Base-by-base conservation (phyloP, 2,329 filamentous ascomycete genomes). In the Colletotrichum endophyticum region DNA sequence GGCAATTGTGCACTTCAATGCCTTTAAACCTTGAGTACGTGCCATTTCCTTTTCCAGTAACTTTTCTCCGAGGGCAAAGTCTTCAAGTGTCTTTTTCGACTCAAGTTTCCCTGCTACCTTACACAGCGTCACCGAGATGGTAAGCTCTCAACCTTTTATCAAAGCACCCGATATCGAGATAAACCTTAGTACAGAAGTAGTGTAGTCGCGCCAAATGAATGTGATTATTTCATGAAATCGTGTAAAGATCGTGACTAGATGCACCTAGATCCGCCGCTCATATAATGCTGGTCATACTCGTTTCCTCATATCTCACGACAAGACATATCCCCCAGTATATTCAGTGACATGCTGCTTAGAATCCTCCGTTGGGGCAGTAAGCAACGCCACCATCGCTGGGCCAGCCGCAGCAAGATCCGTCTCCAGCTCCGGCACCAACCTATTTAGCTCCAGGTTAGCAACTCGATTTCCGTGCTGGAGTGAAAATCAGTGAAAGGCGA, bases 381-480 rank as follows among this genome's bases (percentile, higher is more conserved):
- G 57, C 57, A 5, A 30, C 57, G 4, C 44, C 57, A n/a, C 57
- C 57, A n/a, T 32, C 57, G n/a, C 16, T 32, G 27, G 27, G 27
- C 57, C 57, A n/a, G 27, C 57, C 57, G 25, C 27, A 61, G 57
- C 57, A 32, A 61, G 27, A 30, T 22, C 15, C 27, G 30, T 61
- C 57, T 3, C 57, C 27, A 61, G 57, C 57, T 61, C 57, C 57
- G 3, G 27, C 27, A 5, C 57, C 57, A 32, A 61, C 16, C 57
- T 61, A 1, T 32, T 16, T 0, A 61, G 15, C 57, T 12, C 0
- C 5, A 30, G 6, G 9, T 32, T n/a, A 61, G 15, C n/a, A 32
- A 32, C 1, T 1, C 12, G 6, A 61, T 12, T 1, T 32, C 6
- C 27, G 4, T 44, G 19, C 1, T 1, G 19, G 4, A 4, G 9